Evolutionary conservation across 257 asterid genomes (phyloP), one percentile per base, ranked within the genome.

Genomic region (Fraxinus cuspidata): DNA sequence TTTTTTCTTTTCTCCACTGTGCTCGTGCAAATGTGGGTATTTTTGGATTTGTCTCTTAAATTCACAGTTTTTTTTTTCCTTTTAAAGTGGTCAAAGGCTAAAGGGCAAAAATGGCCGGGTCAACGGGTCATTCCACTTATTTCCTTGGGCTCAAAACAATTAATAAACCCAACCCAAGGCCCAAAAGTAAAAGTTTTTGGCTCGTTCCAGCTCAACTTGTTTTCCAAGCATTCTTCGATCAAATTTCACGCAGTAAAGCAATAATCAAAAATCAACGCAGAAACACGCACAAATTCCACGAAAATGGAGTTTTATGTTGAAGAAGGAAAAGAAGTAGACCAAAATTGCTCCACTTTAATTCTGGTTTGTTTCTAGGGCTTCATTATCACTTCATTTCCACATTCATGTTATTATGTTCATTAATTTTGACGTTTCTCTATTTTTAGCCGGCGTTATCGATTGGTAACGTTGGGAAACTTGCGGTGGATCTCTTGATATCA

Each of bases 401-500:
- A 3, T 35, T 56, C 10, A 4, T 37, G 79, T 10, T 78, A 64
- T 28, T 34, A 21, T 70, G 31, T 42, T 70, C 7, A 40, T 31
- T 65, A 35, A 23, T 28, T 53, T 49, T 21, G 0, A 10, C 77
- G 21, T 65, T 7, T 8, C 21, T 42, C 32, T 31, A 34, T 44
- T 5, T 70, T 75, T 69, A 95, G 98, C 98, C 99, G 81, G 97
- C 99, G 42, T 71, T 95, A 7, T 93, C 99, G 81, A 80, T 93
- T 71, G 98, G 98, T 73, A 95, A 95, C 76, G 99, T 93, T 7
- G 99, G 99, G 10, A 98, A 95, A 89, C 84, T 95, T 38, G 95
- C 98, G 44, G 93, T 89, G 86, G 98, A 95, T 89, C 85, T 93
- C 35, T 76, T 95, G 68, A 86, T 95, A 60, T 86, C 98, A 72